phyloP scores from a whole-genome alignment of 148 eudicot species.

The Silene latifolia region DNA sequence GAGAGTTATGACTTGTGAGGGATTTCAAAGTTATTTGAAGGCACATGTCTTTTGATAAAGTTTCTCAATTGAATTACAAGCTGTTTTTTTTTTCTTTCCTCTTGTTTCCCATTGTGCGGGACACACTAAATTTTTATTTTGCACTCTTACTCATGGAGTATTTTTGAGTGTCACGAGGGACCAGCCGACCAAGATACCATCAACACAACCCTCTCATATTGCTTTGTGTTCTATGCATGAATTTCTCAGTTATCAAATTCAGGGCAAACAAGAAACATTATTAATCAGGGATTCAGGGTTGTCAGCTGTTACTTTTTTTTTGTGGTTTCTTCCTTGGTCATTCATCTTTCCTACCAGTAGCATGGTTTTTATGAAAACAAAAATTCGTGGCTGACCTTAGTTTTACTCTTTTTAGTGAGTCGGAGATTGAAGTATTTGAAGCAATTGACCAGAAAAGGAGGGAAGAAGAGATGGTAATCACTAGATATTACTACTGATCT shows the following conservation, averaged over 20 bases:
- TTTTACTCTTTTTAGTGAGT: slow-evolving; percentile 47
- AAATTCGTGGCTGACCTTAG: not conserved
- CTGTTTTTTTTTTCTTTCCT: not conserved
- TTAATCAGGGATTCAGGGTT: too few species aligned
- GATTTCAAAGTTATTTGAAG: not conserved
- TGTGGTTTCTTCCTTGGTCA: not conserved
- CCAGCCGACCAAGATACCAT: not conserved
- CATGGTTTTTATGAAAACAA: not conserved
- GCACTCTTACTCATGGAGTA: not conserved
- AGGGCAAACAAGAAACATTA: not conserved
- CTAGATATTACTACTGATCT: not conserved
- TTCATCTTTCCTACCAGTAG: not conserved
- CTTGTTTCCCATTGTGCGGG: not conserved
- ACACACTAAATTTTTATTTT: not conserved
- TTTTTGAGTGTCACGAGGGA: not conserved
- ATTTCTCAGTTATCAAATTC: not conserved
- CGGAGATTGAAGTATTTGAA: slow-evolving; percentile 93
- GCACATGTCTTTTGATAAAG: not conserved
- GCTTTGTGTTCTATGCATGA: not conserved
- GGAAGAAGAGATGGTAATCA: slow-evolving; percentile 81
- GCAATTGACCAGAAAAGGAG: slow-evolving; percentile 71
- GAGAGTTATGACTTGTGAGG: not conserved
- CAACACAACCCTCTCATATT: not conserved
- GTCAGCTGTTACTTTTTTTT: too few species aligned
- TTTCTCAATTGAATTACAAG: not conserved